Base-by-base conservation (phyloP, 106 monocot species). In the Apostasia shenzhenica region DNA sequence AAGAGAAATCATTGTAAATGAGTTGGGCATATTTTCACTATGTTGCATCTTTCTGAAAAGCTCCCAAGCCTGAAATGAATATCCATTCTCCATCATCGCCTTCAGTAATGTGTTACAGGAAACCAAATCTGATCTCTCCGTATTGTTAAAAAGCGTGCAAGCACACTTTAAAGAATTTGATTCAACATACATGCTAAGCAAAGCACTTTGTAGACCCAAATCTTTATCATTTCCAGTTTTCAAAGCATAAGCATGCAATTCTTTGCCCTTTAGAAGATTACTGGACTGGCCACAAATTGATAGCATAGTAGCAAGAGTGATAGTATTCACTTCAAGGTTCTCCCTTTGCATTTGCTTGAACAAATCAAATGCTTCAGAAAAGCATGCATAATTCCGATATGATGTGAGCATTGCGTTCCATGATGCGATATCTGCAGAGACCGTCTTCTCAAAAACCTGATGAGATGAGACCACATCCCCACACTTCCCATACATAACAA, bases 401-500 rank as follows among this genome's bases (percentile, higher is more conserved):
- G 78, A 57, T 8, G 72, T 50, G 3, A 78, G 45, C 67, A 78
- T 78, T 45, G 78, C 78, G 54, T 78, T 78, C 78, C 72, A 78
- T 12, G 72, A 54, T 5, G 72, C 78, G 45, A 67, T 12, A 60
- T 78, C 78, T 3, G 13, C 44, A 37, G 45, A 37, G 45, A 6
- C 8, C 81, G 83, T 81, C 5, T 52, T 59, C n/a, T 76, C 14
- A 59, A 90, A 90, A 48, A 90, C 83, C 72, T 14, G 54, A 81
- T 78, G 39, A 4, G 78, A 86, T 67, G 78, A 56, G 5, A 72
- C 81, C 54, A 83, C 55, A 40, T 86, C 73, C 54, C 83, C 79
- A 41, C 90, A 90, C 64, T 86, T 83, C 3, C 75, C 78, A 58
- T 86, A 90, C 90, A 90, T 90, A 48, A 83, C 90, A 5, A 90